Conservation (phyloP, 176 grass and related monocot genomes). For the Ensete ventricosum region DNA sequence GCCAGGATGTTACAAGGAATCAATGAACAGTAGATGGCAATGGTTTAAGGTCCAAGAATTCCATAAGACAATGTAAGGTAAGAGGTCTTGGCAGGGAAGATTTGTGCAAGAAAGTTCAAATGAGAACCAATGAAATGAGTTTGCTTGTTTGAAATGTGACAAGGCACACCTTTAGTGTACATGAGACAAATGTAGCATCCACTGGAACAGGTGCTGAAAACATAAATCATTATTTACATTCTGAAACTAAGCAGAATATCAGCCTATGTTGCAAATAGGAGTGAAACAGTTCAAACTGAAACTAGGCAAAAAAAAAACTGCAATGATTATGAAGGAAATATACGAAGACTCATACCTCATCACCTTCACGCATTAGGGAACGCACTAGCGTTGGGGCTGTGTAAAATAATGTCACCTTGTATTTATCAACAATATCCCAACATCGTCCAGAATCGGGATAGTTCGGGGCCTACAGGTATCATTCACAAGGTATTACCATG, state of each 20-base stretch:
- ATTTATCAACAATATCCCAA: conserved; percentile 98
- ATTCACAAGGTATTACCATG: conserved; percentile 18
- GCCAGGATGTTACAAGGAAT: background rate
- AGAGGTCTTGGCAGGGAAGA: conserved; percentile 6
- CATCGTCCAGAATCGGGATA: conserved; percentile 80
- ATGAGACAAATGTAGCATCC: background rate
- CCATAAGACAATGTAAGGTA: background rate
- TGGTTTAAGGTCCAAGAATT: background rate
- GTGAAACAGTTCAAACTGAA: background rate
- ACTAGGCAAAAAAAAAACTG: background rate
- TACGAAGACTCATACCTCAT: conserved; percentile 41
- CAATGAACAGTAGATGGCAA: background rate
- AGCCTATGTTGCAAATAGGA: background rate
- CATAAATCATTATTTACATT: background rate
- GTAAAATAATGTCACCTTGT: conserved; percentile 92
- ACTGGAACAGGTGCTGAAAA: background rate
- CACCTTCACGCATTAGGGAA: conserved; percentile 88
- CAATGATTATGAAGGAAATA: background rate
- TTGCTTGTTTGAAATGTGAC: background rate
- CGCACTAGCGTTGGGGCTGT: conserved; percentile 92
- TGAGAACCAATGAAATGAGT: background rate
- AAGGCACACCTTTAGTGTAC: background rate
- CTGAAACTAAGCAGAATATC: conserved; percentile 1
- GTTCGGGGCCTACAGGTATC: conserved; percentile 65
- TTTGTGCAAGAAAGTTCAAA: background rate